Evolutionary conservation across 1,284 basidiomycete genomes (phyloP), one percentile per base, ranked within the genome.

Genomic region (Microbotryomycetes sp.): DNA sequence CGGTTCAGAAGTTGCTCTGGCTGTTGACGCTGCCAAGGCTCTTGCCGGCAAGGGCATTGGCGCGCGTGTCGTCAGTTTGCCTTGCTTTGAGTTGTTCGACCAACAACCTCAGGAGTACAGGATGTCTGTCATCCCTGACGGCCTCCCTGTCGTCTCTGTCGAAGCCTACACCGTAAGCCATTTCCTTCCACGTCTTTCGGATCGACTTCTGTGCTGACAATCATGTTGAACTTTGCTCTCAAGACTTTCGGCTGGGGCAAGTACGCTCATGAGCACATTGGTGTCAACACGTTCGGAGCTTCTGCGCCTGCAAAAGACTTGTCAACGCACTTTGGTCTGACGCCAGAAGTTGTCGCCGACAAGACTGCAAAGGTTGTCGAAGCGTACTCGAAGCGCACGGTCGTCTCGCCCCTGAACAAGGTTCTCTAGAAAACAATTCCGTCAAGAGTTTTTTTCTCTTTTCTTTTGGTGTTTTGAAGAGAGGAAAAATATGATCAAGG

Each of bases 1-100:
- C 63, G 92, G 93, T 68, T 89, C 87, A 75, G 92, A 97, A 78
- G 89, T 94, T 66, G 74, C 81, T 71, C 89, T 96, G 70, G 88
- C 85, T 57, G 78, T 91, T 59, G 91, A 92, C 75, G 91, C 92
- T 35, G 89, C 86, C 60, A 81, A 81, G 74, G 81, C 84, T 74
- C 84, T 94, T 71, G 82, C 82, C 74, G 81, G 80, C 65, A 68
- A 73, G 63, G 74, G 72, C 56, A 74, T 91, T 78, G 89, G 87
- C 80, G 85, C 83, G 64, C 84, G 92, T 56, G 75, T 96, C 60
- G 89, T 92, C 73, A 89, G 86, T 73, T 78, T 96, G 73, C 92
- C 92, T 29, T 94, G 89, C 78, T 90, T 87, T 85, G 81, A 86
- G 67, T 83, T 90, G 66, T 97, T 97, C 76, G 89, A 94, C 77